These are phyloP conservation scores for Paecilomyces formosus DNA, from an alignment of 2,329 filamentous ascomycete genomes.

Conservation along the genomic window DNA sequence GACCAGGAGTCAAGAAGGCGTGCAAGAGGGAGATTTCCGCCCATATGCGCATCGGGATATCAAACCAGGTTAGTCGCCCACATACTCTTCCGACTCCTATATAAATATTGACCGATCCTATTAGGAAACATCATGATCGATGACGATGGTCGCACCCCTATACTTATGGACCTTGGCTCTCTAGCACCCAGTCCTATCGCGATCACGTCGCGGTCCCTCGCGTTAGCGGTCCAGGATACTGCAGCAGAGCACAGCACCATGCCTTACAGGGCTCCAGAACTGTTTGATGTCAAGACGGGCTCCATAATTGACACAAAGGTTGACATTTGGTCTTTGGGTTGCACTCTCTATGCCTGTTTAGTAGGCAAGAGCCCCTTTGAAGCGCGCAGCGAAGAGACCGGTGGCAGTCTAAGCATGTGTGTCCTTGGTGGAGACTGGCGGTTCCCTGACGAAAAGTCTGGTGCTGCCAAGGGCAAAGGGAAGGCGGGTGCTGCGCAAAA, in stretches of 20 bases:
- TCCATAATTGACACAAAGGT: slow-evolving; percentile 90
- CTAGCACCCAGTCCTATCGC: slow-evolving; percentile 78
- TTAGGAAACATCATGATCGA: slow-evolving; percentile 94
- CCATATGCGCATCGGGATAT: slow-evolving; percentile 95
- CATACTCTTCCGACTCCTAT: not conserved
- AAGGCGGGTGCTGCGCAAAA: slow-evolving; percentile 30
- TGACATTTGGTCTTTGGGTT: slow-evolving; percentile 95
- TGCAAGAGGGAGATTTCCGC: slow-evolving; percentile 59
- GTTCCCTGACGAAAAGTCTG: slow-evolving; percentile 77
- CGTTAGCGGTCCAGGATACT: slow-evolving; percentile 85
- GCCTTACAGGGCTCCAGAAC: slow-evolving; percentile 94
- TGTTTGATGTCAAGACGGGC: slow-evolving; percentile 96
- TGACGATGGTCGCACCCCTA: slow-evolving; percentile 77
- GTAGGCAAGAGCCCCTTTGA: slow-evolving; percentile 97
- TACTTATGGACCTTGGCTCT: slow-evolving; percentile 96
- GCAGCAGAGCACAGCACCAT: slow-evolving; percentile 97
- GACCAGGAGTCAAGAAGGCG: slow-evolving; percentile 58
- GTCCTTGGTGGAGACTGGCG: slow-evolving; percentile 92
- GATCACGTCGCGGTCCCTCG: slow-evolving; percentile 83
- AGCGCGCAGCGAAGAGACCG: slow-evolving; percentile 90
- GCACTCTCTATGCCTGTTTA: slow-evolving; percentile 94
- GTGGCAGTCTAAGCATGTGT: slow-evolving; percentile 85
- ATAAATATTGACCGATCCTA: not conserved
- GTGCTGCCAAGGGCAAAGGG: slow-evolving; percentile 52
- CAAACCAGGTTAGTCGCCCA: slow-evolving; percentile 67